Conservation (phyloP, 306 rosid species). For the Benincasa hispida region DNA sequence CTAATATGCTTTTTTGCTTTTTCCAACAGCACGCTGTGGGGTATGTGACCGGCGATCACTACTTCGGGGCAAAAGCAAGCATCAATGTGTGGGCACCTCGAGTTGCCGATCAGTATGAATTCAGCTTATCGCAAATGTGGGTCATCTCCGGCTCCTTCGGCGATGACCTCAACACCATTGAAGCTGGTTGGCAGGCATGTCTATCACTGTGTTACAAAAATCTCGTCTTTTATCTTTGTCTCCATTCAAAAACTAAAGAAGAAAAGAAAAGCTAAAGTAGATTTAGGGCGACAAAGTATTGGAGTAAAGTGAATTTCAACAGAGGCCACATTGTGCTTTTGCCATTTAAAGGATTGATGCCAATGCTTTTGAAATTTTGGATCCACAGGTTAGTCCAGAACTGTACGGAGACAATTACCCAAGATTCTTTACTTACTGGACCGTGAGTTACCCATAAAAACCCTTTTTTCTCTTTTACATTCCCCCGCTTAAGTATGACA, state of each 20-base stretch:
- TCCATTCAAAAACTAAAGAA: background rate
- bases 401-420: constrained; percentile 17
- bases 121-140: constrained; percentile 98
- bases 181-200: constrained; percentile 97
- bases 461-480: background rate
- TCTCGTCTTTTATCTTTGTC: background rate
- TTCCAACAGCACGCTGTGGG: constrained; percentile 15
- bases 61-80: constrained; percentile 91
- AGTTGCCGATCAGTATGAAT: constrained; percentile 76
- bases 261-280: background rate
- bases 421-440: constrained; percentile 18
- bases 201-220: background rate
- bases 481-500: background rate
- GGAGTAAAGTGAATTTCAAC: background rate
- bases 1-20: background rate
- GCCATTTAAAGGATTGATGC: background rate
- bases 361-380: background rate
- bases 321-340: background rate
- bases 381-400: constrained; percentile 16
- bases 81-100: constrained; percentile 95
- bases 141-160: constrained; percentile 96
- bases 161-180: constrained; percentile 88
- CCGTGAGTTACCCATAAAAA: background rate
- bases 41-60: constrained; percentile 17
- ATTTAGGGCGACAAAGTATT: background rate